These are phyloP conservation scores for Entonaema liquescens DNA, from an alignment of 495 filamentous ascomycete species.

Conservation along the genomic window DNA sequence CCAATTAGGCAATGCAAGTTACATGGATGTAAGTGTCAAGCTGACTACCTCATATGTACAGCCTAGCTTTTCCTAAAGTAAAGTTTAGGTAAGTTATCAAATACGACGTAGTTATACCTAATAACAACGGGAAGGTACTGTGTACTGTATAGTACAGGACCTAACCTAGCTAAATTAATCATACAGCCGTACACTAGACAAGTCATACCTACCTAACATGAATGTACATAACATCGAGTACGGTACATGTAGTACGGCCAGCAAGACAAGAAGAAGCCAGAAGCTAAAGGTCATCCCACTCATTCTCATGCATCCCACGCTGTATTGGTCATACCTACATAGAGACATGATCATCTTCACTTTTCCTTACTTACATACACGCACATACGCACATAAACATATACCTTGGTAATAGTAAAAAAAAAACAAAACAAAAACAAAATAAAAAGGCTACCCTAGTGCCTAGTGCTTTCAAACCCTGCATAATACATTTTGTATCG, in stretches of 20 bases:
- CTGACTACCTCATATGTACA: neutral
- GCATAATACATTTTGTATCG: neutral
- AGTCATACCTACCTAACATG: too few species aligned
- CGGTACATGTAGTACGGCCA: too few species aligned
- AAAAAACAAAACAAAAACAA: too few species aligned
- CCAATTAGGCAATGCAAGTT: slow-evolving; percentile 6
- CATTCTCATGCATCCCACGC: slow-evolving; percentile 11
- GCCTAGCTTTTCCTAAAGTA: neutral
- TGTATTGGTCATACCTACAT: slow-evolving; percentile 15
- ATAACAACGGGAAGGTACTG: neutral
- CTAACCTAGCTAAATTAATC: too few species aligned
- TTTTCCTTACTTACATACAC: neutral
- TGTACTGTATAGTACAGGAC: neutral
- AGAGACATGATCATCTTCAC: slow-evolving; percentile 13
- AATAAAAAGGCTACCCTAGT: neutral
- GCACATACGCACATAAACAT: slow-evolving; percentile 20
- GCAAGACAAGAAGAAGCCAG: neutral
- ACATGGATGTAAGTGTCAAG: neutral
- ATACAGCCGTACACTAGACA: neutral
- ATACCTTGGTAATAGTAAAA: neutral
- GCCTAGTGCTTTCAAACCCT: neutral
- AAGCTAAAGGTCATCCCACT: neutral
- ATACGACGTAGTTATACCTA: neutral
- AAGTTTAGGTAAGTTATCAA: neutral
- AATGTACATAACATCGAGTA: too few species aligned